Evolutionary conservation across 2,329 filamentous ascomycete species (phyloP), one percentile per base, ranked within the genome.

Genomic region (Venturia nashicola): DNA sequence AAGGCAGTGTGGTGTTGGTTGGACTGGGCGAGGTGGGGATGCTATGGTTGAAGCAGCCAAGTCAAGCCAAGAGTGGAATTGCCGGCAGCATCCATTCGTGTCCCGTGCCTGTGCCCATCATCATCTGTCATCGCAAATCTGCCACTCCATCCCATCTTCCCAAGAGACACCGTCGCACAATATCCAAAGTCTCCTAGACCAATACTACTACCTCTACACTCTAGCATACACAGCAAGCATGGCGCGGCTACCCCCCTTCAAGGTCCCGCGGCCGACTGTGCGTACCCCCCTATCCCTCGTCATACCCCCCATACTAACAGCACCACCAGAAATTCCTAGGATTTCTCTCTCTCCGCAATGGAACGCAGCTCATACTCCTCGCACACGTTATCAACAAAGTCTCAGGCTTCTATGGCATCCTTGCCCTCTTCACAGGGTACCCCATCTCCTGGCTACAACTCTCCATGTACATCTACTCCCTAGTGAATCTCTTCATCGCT

Each of bases 351-450:
- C 85, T 97, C 63, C 89, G 90, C 70, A 93, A 90, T 42, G 92
- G 90, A 68, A 87, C 90, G 59, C 90, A 94, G 69, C 83, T 97
- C 71, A 91, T 96, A 70, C 86, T 89, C 5, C 81, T 94, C 66
- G 86, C 89, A 12, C 84, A 96, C 67, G 82, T 95, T 64, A 87
- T 97, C 78, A 97, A 97, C 82, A 96, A 96, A 76, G 84, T 92
- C 68, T 93, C 90, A 61, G 92, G 91, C 65, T 81, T 96, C 69
- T 97, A 96, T 76, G 92, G 92, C 68, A 82, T 97, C 54, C 86
- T 97, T 69, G 91, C 92, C 65, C 83, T 96, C 69, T 80, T 96
- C 68, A 96, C 92, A 32, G 93, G 93, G 72, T 91, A 90, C 75
- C 81, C 87, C 69, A 85, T 96, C 67, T 92, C 90, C 63, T 81